phyloP scores from a whole-genome alignment of 495 filamentous ascomycete species.

The Penicillium bialowiezense region DNA sequence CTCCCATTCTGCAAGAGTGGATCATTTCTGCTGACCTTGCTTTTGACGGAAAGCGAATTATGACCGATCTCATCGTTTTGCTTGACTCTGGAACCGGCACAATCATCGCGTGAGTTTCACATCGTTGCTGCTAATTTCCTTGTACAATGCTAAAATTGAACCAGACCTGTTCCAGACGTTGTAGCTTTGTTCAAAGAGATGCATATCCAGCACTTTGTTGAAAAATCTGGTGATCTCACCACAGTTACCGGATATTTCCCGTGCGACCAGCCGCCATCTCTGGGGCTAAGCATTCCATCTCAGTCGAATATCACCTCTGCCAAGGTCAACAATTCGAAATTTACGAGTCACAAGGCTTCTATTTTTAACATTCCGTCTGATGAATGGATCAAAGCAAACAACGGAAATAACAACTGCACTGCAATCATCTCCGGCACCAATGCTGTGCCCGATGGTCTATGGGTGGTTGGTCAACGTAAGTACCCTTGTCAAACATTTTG shows the following conservation, averaged over 20 bases:
- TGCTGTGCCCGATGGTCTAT: neutral
- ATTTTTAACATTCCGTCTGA: conserved; percentile 5
- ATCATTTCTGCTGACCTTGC: conserved; percentile 9
- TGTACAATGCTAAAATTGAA: neutral
- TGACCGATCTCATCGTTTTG: neutral
- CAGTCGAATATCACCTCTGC: neutral
- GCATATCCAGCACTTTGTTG: neutral
- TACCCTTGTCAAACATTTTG: too few relatives aligned
- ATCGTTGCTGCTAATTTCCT: too few relatives aligned
- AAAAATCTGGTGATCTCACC: neutral
- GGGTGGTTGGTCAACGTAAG: conserved; percentile 13
- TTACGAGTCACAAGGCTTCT: neutral
- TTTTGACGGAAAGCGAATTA: conserved; percentile 6
- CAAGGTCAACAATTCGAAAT: neutral
- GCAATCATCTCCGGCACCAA: conserved; percentile 6
- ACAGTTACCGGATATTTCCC: conserved; percentile 11
- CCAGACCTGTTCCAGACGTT: conserved; percentile 1
- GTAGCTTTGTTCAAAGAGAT: conserved; percentile 5
- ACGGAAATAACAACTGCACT: conserved; percentile 14
- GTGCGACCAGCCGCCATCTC: conserved; percentile 9
- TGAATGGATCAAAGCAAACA: conserved; percentile 6
- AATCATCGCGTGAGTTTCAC: conserved; percentile 6
- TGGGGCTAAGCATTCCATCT: conserved; percentile 8
- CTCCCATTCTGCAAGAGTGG: conserved; percentile 7
- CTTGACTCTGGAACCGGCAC: conserved; percentile 11